Evolutionary conservation across 768 basidiomycete species (phyloP), one percentile per base, ranked within the genome.

Genomic region (Calvatia gigantea): DNA sequence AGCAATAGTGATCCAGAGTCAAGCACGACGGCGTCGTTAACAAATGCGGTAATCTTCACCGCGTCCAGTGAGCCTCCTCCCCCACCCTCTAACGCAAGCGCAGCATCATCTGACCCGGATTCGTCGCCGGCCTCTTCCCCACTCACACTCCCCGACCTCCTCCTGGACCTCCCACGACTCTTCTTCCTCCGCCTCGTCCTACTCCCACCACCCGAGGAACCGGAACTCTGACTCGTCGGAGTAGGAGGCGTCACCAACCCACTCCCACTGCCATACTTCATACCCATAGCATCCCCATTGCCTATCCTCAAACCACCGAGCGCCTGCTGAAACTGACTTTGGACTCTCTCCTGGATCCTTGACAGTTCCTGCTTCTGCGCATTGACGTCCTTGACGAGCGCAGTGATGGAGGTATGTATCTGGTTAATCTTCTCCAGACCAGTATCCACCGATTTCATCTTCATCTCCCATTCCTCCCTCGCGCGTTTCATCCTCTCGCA

Each of bases 401-500:
- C 31, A 67, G 56, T 29, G 51, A 73, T 32, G 59, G 69, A 62
- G 12, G 62, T 61, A 43, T 70, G 62, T 62, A 76, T 31, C 62
- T 64, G 66, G 2, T 74, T 74, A 42, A 78, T 70, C 58, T 70
- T 74, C 37, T 78, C 79, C n/a, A 87, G 59, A 3, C 80, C 76
- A 12, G 73, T 69, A 60, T 86, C 84, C n/a, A 85, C 71, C 7
- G 68, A 67, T 11, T 76, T 73, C 50, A 81, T 73, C 52, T 83
- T 78, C 5, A 56, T 70, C 69, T 95, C 94, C 87, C 89, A 95
- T 61, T 94, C 91, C 38, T 89, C 85, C 45, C 86, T 77, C 11
- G 91, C 91, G 17, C 78, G 74, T 37, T 77, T 75, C 9, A 97
- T 75, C 17, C 91, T 77, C 58, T 87, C 87, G 3, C 93, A 77